These are phyloP conservation scores for Clarireedia hainanense DNA, from an alignment of 2,329 filamentous ascomycete species.

Conservation along the genomic window DNA sequence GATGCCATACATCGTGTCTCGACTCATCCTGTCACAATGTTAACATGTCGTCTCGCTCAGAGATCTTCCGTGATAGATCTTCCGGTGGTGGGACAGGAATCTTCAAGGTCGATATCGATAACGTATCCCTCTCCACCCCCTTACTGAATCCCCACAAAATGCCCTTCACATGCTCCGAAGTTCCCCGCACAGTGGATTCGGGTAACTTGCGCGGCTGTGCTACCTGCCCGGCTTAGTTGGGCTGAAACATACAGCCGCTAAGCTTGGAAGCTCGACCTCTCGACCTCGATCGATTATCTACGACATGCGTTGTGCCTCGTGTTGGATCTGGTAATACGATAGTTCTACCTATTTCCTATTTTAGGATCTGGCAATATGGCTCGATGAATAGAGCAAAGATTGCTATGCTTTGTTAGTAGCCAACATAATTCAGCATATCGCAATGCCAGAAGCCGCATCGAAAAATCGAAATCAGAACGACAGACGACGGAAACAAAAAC, in stretches of 20 bases:
- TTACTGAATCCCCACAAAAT: slow-evolving; percentile 3
- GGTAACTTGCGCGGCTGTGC: neutral
- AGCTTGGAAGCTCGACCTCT: neutral
- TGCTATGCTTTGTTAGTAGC: too few species aligned
- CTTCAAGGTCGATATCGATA: neutral
- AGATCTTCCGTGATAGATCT: neutral
- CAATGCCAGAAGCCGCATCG: too few species aligned
- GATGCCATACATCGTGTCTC: too few species aligned
- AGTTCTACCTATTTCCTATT: neutral
- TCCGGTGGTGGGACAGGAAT: neutral
- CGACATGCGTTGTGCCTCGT: too few species aligned
- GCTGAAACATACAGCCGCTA: neutral
- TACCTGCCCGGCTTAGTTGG: too few species aligned
- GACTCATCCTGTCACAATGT: neutral
- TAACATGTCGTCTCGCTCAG: neutral
- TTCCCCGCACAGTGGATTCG: slow-evolving; percentile 6
- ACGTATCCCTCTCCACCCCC: neutral
- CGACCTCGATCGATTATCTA: too few species aligned
- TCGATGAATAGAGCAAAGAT: too few species aligned
- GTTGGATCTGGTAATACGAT: neutral
- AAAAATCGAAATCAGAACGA: too few species aligned
- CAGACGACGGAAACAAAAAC: slow-evolving; percentile 1
- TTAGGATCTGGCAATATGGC: neutral
- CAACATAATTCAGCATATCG: too few species aligned
- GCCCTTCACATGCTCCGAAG: slow-evolving; percentile 9